Base-by-base conservation (phyloP, 148 eudicot genomes). In the Suaeda aralocaspica region DNA sequence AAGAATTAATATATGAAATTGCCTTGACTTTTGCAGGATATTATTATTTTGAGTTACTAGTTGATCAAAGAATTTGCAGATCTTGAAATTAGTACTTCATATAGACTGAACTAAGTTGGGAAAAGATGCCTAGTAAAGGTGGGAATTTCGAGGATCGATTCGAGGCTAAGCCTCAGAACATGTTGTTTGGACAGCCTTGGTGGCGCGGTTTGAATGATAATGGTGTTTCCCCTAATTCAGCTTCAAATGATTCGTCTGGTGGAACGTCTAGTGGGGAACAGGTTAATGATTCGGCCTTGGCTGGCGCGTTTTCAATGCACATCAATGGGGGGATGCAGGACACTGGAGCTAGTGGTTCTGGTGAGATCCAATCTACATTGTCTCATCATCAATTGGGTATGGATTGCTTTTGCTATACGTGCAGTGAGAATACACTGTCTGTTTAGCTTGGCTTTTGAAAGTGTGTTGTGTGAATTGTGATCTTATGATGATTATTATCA, bases 121-220 rank as follows among this genome's bases (percentile, higher is more conserved):
- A 39, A 8, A 56, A 51, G 69, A 89, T 89, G 89, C 82, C 86
- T 11, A 75, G 80, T 19, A 69, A 78, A 50, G 71, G 74, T 13
- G 74, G 80, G 48, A 76, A 69, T 72, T 79, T 79, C 41, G 79
- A 71, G 59, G 63, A 56, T 28, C 73, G 59, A 3, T 16, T 56
- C 14, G 77, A 81, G 74, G 65, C 49, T 33, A 61, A 68, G 49
- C 41, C 74, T 33, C 75, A 85, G 57, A 51, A 59, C 34, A 42
- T 72, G 69, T 55, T 64, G 22, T 64, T 63, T 63, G 61, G 68
- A 41, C 75, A 72, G 22, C 96, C 91, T 60, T 87, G 89, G 95
- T 89, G 95, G 95, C 89, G 68, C 56, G 74, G 82, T 30, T 55
- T 64, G 64, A 78, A 69, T 70, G 79, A 74, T 72, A 79, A 51